Percentiles rank a stretch among this genome's conserved stretches.
phyloP scores from a whole-genome alignment of 2,329 filamentous ascomycete genomes.

The Ophiostoma triangulosporum region DNA sequence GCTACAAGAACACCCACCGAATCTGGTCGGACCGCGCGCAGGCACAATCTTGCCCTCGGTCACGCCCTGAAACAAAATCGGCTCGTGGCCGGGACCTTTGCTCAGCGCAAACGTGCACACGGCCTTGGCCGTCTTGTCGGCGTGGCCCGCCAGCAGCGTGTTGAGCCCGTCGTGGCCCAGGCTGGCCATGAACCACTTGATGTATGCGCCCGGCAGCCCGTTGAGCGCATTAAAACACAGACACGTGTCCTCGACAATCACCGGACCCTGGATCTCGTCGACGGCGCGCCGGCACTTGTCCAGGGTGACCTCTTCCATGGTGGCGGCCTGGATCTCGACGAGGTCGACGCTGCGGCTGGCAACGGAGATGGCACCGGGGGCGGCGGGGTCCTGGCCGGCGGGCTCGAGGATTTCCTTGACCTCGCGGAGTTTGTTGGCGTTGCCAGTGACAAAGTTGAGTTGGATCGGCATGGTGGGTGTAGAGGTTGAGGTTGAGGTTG shows the following conservation, averaged over 20 bases:
- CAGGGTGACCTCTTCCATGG: constrained; percentile 76
- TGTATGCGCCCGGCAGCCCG: constrained; percentile 90
- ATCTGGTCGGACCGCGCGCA: constrained; percentile 63
- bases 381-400: constrained; percentile 19
- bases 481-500: no score
- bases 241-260: constrained; percentile 90
- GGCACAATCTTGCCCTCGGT: constrained; percentile 78
- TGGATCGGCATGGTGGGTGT: constrained; percentile 25
- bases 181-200: constrained; percentile 86
- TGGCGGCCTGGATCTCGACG: constrained; percentile 82
- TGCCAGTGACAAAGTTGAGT: constrained; percentile 92
- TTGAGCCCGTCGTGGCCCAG: constrained; percentile 79
- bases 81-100: constrained; percentile 68
- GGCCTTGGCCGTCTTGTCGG: constrained; percentile 82
- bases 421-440: constrained; percentile 85
- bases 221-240: constrained; percentile 83
- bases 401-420: constrained; percentile 74
- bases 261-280: constrained; percentile 69
- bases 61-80: constrained; percentile 80
- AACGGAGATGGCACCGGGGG: constrained; percentile 43
- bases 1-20: constrained; percentile 48
- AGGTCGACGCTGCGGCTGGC: constrained; percentile 65
- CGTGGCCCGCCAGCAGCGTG: constrained; percentile 75
- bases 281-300: constrained; percentile 82
- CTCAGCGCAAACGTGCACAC: constrained; percentile 95